Percentiles rank a stretch among this genome's conserved stretches.
phyloP scores from a whole-genome alignment of 805 yeast genomes.

The Cyberlindnera subsufficiens region DNA sequence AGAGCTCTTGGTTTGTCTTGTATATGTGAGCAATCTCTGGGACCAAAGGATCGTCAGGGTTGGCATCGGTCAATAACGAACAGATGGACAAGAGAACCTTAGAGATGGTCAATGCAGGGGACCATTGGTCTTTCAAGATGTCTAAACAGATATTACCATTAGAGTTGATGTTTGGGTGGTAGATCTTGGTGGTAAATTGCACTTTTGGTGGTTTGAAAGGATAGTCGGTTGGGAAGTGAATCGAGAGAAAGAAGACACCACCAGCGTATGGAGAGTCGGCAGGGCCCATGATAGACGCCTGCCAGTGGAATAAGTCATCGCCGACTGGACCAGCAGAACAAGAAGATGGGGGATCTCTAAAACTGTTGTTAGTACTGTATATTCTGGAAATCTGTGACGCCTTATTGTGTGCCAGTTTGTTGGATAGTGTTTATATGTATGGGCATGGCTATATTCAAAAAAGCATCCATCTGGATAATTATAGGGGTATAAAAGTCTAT shows the following conservation, averaged over 20 bases:
- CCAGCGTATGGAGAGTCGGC: slow-evolving; percentile 87
- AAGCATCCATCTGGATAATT: too few species aligned
- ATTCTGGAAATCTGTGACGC: background rate
- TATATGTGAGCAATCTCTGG: slow-evolving; percentile 97
- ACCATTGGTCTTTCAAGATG: slow-evolving; percentile 97
- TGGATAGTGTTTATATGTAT: too few species aligned
- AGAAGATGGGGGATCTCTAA: slow-evolving; percentile 95
- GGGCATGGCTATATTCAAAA: too few species aligned
- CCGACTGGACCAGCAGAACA: slow-evolving; percentile 99
- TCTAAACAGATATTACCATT: slow-evolving; percentile 96
- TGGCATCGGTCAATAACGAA: slow-evolving; percentile 93
- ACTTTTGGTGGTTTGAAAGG: slow-evolving; percentile 98
- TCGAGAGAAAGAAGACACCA: slow-evolving; percentile 93
- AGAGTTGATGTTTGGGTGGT: slow-evolving; percentile 95
- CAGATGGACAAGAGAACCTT: slow-evolving; percentile 93
- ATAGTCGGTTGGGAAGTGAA: slow-evolving; percentile 98
- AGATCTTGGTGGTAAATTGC: slow-evolving; percentile 88
- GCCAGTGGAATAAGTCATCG: slow-evolving; percentile 98
- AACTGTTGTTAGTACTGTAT: slow-evolving; percentile 16
- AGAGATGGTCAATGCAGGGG: slow-evolving; percentile 95
- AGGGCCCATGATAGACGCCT: slow-evolving; percentile 99
- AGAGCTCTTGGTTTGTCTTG: slow-evolving; percentile 88
- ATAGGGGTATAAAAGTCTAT: too few species aligned
- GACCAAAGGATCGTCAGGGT: slow-evolving; percentile 98
- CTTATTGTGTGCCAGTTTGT: too few species aligned